Evolutionary conservation across 495 filamentous ascomycete genomes (phyloP).

Genomic region (Trichoderma virens): DNA sequence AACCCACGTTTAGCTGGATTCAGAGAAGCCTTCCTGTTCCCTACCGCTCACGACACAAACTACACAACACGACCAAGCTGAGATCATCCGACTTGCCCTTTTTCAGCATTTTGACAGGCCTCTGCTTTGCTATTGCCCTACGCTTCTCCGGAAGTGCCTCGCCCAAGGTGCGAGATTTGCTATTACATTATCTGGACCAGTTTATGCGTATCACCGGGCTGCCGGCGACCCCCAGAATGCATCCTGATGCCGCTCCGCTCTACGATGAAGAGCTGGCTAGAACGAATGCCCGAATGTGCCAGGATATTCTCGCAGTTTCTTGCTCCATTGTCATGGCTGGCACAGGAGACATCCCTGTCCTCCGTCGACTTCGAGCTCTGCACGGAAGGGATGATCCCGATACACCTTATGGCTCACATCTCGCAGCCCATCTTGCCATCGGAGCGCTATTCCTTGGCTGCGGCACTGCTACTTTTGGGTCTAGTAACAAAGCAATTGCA

Average conservation of each 20-base stretch:
- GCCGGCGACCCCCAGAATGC: constrained; percentile 31
- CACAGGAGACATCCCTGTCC: constrained; percentile 80
- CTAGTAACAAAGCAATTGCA: constrained; percentile 77
- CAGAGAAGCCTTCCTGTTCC: constrained; percentile 58
- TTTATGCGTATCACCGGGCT: constrained; percentile 72
- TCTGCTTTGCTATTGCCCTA: constrained; percentile 79
- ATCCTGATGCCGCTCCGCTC: constrained; percentile 30
- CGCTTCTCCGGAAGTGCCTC: constrained; percentile 82
- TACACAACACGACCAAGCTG: constrained; percentile 48
- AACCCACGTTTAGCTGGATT: constrained; percentile 65
- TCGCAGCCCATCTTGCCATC: constrained; percentile 86
- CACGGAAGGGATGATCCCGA: constrained; percentile 82
- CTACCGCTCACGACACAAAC: constrained; percentile 48
- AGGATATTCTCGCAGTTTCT: constrained; percentile 74
- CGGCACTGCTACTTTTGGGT: constrained; percentile 86
- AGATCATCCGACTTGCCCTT: constrained; percentile 78
- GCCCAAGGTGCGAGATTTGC: constrained; percentile 61
- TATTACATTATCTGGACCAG: constrained; percentile 78
- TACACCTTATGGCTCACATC: constrained; percentile 85
- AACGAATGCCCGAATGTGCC: constrained; percentile 79
- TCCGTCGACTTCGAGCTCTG: constrained; percentile 78
- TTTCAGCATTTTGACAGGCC: constrained; percentile 82
- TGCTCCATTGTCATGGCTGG: constrained; percentile 91
- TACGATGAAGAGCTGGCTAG: constrained; percentile 79
- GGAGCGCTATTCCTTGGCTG: constrained; percentile 87